These are phyloP conservation scores for Podila verticillata DNA, from an alignment of 192 early-diverging fungal genomes.

Conservation along the genomic window DNA sequence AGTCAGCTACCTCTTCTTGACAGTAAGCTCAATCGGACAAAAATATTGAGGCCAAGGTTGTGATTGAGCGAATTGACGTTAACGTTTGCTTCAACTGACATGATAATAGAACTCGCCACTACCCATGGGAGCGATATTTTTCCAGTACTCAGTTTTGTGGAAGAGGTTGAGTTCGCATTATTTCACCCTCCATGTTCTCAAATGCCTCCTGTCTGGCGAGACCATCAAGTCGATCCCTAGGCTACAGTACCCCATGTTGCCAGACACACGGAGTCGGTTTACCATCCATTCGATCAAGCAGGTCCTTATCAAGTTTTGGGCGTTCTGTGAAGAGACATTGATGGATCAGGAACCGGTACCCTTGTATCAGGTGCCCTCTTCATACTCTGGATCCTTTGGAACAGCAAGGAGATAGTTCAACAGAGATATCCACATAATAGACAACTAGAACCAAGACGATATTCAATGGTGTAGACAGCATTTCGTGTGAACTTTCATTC, in stretches of 20 bases:
- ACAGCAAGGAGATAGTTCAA: too few species aligned
- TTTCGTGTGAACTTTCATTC: too few species aligned
- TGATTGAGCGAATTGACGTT: background rate
- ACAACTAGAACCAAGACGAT: too few species aligned
- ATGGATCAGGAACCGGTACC: conserved; percentile 9
- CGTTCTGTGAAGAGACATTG: conserved; percentile 33
- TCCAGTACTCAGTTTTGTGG: conserved; percentile 91
- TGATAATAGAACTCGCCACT: conserved; percentile 71
- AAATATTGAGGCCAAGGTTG: conserved; percentile 25
- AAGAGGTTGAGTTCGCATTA: conserved; percentile 82
- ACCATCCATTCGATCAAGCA: conserved; percentile 35
- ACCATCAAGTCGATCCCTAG: conserved; percentile 84
- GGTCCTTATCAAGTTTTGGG: conserved; percentile 25
- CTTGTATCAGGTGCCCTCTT: too few species aligned
- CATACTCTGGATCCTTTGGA: too few species aligned
- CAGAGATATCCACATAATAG: too few species aligned
- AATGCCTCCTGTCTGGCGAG: conserved; percentile 81
- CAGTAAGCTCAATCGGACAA: conserved; percentile 14
- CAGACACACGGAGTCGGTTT: conserved; percentile 59
- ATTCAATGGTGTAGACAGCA: too few species aligned
- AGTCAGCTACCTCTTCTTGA: conserved; percentile 51
- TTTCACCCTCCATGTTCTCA: conserved; percentile 77
- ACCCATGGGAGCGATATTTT: conserved; percentile 82
- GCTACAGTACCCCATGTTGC: conserved; percentile 83
- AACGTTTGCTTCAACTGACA: background rate